Conservation (phyloP, 768 basidiomycete species). For the Phylloporus scabripes region DNA sequence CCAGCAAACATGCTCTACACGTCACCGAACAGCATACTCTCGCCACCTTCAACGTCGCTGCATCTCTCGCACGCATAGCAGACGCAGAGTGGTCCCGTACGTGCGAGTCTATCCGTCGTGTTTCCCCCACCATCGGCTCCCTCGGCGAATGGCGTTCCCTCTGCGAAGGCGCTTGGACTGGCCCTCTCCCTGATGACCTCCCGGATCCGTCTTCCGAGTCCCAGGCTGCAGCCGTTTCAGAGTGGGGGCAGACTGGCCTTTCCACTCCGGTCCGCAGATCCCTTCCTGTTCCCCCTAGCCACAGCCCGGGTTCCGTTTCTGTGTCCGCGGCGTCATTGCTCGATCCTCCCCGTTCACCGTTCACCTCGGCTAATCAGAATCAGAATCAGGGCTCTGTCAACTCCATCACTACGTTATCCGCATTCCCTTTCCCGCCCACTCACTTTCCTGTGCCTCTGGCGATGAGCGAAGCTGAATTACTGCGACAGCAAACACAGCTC, state of each 20-base stretch:
- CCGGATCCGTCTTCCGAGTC: slow-evolving; percentile 15
- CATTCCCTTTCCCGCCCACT: slow-evolving; percentile 67
- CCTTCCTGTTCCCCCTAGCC: slow-evolving; percentile 20
- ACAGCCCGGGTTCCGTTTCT: slow-evolving; percentile 11
- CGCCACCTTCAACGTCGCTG: slow-evolving; percentile 57
- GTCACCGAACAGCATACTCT: slow-evolving; percentile 57
- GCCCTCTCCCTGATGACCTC: slow-evolving; percentile 32
- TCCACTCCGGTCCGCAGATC: slow-evolving; percentile 16
- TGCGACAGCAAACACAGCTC: slow-evolving; percentile 22
- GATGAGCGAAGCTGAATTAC: slow-evolving; percentile 21
- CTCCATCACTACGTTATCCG: slow-evolving; percentile 64
- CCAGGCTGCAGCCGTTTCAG: slow-evolving; percentile 16
- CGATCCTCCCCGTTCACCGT: slow-evolving; percentile 25
- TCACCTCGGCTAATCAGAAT: slow-evolving; percentile 4
- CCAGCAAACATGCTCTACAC: slow-evolving; percentile 59
- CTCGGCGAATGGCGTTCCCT: slow-evolving; percentile 67
- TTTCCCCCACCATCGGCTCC: slow-evolving; percentile 61
- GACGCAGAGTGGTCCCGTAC: slow-evolving; percentile 72
- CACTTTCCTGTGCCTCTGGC: slow-evolving; percentile 61
- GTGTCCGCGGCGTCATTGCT: slow-evolving; percentile 1
- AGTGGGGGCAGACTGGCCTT: slow-evolving; percentile 26
- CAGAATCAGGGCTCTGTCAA: slow-evolving; percentile 29
- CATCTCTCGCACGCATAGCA: slow-evolving; percentile 62
- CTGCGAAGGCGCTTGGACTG: slow-evolving; percentile 73
- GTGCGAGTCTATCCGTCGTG: slow-evolving; percentile 67